Conservation (phyloP, 306 rosid species). For the Betula pendula region DNA sequence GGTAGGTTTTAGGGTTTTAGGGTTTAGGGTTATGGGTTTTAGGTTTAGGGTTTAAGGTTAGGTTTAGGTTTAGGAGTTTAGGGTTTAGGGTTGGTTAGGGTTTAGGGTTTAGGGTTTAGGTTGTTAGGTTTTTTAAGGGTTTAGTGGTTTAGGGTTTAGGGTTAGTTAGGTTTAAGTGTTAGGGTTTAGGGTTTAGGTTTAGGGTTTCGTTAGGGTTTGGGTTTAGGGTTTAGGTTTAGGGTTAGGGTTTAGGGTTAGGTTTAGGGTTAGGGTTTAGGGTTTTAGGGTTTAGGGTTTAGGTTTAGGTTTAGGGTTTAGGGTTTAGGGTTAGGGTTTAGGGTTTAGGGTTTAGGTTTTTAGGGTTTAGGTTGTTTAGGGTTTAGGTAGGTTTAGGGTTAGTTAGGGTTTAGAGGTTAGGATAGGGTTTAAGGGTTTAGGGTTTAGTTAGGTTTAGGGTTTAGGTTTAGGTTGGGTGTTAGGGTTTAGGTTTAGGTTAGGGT, state of each 20-base stretch:
- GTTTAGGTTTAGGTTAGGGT: constrained; percentile 10
- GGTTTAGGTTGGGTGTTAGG: no score
- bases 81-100: constrained; percentile 22
- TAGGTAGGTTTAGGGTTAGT: constrained; percentile 18
- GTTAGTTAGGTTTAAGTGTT: constrained; percentile 10
- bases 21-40: constrained; percentile 14
- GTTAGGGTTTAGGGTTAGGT: constrained; percentile 1
- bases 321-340: constrained; percentile 9
- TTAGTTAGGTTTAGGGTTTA: constrained; percentile 22
- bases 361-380: constrained; percentile 24
- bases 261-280: constrained; percentile 23
- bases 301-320: constrained; percentile 20
- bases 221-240: constrained; percentile 5
- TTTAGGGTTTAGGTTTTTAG: constrained; percentile 17
- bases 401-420: constrained; percentile 23
- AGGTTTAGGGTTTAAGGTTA: constrained; percentile 20
- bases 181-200: constrained; percentile 23
- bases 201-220: neutral
- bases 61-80: constrained; percentile 24
- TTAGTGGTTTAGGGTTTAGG: constrained; percentile 19
- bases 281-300: constrained; percentile 24
- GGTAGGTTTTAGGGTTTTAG: constrained; percentile 18
- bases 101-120: constrained; percentile 18
- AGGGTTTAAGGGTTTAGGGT: constrained; percentile 19
- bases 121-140: constrained; percentile 3